phyloP scores from a whole-genome alignment of 345 rosid genomes.

The Lepidium didymum region DNA sequence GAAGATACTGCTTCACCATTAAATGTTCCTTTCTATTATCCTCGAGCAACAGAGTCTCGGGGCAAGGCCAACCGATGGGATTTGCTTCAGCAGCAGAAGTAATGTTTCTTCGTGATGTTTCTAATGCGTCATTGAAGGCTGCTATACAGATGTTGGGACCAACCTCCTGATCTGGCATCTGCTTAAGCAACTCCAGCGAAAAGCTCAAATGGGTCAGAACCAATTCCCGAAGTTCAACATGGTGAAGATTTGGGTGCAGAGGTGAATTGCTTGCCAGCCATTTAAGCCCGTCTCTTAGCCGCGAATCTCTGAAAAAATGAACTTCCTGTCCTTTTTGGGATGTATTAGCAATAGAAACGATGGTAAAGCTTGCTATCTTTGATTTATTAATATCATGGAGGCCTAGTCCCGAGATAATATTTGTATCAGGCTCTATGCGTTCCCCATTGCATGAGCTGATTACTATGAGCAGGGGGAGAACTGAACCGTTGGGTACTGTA shows the following conservation, averaged over 20 bases:
- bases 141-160: constrained; percentile 58
- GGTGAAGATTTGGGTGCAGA: constrained; percentile 51
- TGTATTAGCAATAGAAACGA: constrained; percentile 54
- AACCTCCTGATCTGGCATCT: constrained; percentile 38
- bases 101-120: constrained; percentile 43
- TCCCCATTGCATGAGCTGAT: constrained; percentile 39
- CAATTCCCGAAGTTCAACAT: constrained; percentile 48
- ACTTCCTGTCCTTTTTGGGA: constrained; percentile 28
- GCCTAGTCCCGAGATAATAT: constrained; percentile 43
- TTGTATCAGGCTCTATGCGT: constrained; percentile 35
- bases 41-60: constrained; percentile 49
- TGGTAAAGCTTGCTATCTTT: constrained; percentile 40
- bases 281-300: constrained; percentile 62
- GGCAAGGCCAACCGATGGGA: constrained; percentile 70
- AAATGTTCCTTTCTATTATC: constrained; percentile 34
- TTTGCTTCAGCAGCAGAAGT: constrained; percentile 55
- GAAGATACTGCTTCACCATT: constrained; percentile 48
- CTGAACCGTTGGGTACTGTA: constrained; percentile 58
- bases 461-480: constrained; percentile 71
- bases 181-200: constrained; percentile 42
- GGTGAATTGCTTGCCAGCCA: constrained; percentile 86
- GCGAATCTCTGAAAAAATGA: constrained; percentile 63
- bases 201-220: constrained; percentile 48
- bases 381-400: constrained; percentile 64
- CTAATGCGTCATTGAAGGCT: constrained; percentile 78